phyloP scores from a whole-genome alignment of 768 basidiomycete species.

The Kwoniella botswanensis region DNA sequence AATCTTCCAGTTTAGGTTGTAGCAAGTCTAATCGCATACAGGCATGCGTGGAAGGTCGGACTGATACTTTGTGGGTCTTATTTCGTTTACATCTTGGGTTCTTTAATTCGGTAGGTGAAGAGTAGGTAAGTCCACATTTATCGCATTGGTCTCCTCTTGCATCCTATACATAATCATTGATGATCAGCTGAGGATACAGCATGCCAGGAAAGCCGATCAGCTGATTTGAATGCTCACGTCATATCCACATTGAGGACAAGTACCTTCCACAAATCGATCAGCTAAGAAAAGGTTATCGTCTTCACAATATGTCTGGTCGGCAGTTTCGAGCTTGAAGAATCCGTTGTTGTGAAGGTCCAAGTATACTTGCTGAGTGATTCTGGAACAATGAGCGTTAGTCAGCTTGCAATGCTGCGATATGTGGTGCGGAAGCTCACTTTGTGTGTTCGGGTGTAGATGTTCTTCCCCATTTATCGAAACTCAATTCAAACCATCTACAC shows the following conservation, averaged over 20 bases:
- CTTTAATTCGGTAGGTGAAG: constrained; percentile 84
- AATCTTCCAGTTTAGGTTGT: constrained; percentile 81
- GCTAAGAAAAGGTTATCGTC: constrained; percentile 92
- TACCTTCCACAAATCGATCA: constrained; percentile 97
- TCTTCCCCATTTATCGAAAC: constrained; percentile 94
- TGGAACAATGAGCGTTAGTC: constrained; percentile 47
- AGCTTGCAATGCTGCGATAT: not conserved
- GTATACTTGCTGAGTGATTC: constrained; percentile 91
- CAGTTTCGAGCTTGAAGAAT: constrained; percentile 78
- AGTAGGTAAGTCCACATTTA: constrained; percentile 85
- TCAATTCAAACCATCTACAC: constrained; percentile 86
- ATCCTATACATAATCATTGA: constrained; percentile 64
- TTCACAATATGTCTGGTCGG: constrained; percentile 94
- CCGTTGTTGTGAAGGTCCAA: constrained; percentile 77
- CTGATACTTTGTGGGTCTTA: constrained; percentile 75
- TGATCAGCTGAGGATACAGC: not conserved
- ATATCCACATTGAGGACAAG: constrained; percentile 88
- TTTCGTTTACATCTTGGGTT: constrained; percentile 92
- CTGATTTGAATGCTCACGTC: constrained; percentile 62
- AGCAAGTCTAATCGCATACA: constrained; percentile 83
- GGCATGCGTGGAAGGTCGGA: constrained; percentile 83
- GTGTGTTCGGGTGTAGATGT: constrained; percentile 90
- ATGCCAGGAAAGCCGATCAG: not conserved
- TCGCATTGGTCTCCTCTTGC: constrained; percentile 99
- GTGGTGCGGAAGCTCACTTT: constrained; percentile 64